phyloP scores from a whole-genome alignment of 1,284 basidiomycete genomes.

The Puccinia novopanici region DNA sequence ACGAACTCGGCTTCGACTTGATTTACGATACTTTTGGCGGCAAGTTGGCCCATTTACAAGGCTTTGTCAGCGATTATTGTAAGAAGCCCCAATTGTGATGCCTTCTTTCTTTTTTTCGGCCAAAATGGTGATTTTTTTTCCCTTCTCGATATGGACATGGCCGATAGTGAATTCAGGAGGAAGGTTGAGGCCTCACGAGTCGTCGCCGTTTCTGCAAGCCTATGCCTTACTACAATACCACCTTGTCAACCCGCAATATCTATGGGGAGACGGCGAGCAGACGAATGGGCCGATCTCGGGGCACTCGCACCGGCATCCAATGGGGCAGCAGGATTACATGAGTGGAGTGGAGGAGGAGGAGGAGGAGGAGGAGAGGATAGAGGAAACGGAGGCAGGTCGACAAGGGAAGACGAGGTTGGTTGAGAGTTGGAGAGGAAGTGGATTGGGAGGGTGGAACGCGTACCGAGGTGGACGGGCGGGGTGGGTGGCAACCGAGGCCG shows the following conservation, averaged over 20 bases:
- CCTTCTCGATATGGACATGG: background rate
- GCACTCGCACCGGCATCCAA: background rate
- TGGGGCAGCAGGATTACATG: background rate
- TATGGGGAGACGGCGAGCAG: background rate
- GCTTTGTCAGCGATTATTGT: constrained; percentile 60
- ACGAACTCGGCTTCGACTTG: constrained; percentile 68
- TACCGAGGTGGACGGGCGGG: too few relatives aligned
- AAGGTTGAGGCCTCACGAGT: constrained; percentile 20
- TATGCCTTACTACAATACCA: constrained; percentile 44
- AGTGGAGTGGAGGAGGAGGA: too few relatives aligned
- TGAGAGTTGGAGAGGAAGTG: too few relatives aligned
- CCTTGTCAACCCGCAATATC: constrained; percentile 12
- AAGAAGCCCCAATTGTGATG: background rate
- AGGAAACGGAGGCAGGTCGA: too few relatives aligned
- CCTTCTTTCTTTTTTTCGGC: background rate
- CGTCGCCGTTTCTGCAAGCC: constrained; percentile 34
- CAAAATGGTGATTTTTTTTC: background rate
- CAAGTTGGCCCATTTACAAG: constrained; percentile 75
- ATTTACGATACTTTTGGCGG: constrained; percentile 77
- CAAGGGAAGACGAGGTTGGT: too few relatives aligned
- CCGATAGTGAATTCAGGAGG: constrained; percentile 34
- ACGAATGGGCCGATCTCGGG: background rate
- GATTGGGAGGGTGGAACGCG: too few relatives aligned
- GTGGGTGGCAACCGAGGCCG: too few relatives aligned
- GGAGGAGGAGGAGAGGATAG: too few relatives aligned